phyloP scores from a whole-genome alignment of 768 basidiomycete genomes.

The Podaxis mareebaensis region DNA sequence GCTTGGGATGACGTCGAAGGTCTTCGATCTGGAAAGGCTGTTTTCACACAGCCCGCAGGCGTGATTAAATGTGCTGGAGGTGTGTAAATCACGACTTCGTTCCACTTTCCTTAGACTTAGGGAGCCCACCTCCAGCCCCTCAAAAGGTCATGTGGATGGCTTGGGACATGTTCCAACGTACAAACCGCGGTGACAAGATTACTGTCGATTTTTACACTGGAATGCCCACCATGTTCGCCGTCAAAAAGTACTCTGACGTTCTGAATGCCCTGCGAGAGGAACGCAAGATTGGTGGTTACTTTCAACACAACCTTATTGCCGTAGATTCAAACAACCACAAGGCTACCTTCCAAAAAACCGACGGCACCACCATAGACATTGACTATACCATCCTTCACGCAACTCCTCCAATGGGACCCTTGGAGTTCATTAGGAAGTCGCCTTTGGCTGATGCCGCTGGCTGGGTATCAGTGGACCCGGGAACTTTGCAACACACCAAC shows the following conservation, averaged over 20 bases:
- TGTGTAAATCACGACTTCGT: conserved; percentile 26
- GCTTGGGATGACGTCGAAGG: conserved; percentile 81
- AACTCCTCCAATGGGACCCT: conserved; percentile 90
- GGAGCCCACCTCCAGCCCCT: conserved; percentile 48
- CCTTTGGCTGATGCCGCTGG: conserved; percentile 80
- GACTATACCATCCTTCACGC: conserved; percentile 86
- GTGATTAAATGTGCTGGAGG: conserved; percentile 94
- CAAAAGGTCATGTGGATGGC: conserved; percentile 99
- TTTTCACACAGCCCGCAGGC: conserved; percentile 95
- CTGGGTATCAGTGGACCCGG: conserved; percentile 86
- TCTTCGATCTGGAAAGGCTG: conserved; percentile 75
- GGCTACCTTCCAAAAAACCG: conserved; percentile 83
- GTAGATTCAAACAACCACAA: conserved; percentile 69
- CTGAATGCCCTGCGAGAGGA: conserved; percentile 74
- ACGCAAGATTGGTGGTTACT: conserved; percentile 79
- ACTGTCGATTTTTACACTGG: conserved; percentile 83
- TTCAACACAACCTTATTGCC: conserved; percentile 80
- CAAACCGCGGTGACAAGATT: conserved; percentile 56
- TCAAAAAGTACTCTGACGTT: conserved; percentile 93
- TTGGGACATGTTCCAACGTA: conserved; percentile 76
- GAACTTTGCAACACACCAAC: conserved; percentile 82
- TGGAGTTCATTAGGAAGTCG: conserved; percentile 75
- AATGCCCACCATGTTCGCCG: conserved; percentile 94
- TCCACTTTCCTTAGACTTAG: background rate
- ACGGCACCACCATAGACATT: conserved; percentile 66